Evolutionary conservation across 2,329 filamentous ascomycete species (phyloP), one percentile per base, ranked within the genome.

Genomic region (Hypomyces rosellus): DNA sequence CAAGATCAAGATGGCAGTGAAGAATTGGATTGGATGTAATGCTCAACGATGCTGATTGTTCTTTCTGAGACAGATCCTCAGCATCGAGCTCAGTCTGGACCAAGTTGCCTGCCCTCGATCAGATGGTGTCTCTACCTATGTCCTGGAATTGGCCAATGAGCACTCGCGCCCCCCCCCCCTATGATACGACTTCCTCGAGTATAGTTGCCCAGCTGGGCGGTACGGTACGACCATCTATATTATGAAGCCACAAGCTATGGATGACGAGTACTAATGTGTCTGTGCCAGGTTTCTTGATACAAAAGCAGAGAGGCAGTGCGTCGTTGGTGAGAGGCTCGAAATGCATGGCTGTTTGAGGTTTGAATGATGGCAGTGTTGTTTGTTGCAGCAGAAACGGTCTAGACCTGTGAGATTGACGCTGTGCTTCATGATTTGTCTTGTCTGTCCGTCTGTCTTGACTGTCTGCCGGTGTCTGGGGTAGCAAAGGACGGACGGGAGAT

Each of bases 111-210:
- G 5, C 20, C 5, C 18, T 30, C 13, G n/a, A 15, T 12, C 34
- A 50, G 16, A 15, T 18, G 4, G 6, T 38, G 16, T 2, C 11
- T 15, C 25, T 30, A 30, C 12, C 25, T 30, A 30, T 11, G 4
- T 30, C 8, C 25, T 30, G 25, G 25, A 30, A 30, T 30, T 30
- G 9, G 9, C 25, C 8, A 11, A 11, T 30, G 25, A 4, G n/a
- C 22, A 36, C 34, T 50, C 20, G 43, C 48, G n/a, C n/a, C n/a
- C n/a, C n/a, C n/a, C n/a, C n/a, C 37, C 22, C 22, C 34, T 5
- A 42, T 46, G 48, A 33, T 20, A 41, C 41, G 37, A 42, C 41
- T 22, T 38, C 9, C 9, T 16, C 43, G 25, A 46, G 36, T 46
- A 34, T 13, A 37, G 37, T 34, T 46, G 43, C 37, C 34, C 7